Conservation (phyloP, 352 stramenopile genomes). For the Salisapilia sapeloensis region DNA sequence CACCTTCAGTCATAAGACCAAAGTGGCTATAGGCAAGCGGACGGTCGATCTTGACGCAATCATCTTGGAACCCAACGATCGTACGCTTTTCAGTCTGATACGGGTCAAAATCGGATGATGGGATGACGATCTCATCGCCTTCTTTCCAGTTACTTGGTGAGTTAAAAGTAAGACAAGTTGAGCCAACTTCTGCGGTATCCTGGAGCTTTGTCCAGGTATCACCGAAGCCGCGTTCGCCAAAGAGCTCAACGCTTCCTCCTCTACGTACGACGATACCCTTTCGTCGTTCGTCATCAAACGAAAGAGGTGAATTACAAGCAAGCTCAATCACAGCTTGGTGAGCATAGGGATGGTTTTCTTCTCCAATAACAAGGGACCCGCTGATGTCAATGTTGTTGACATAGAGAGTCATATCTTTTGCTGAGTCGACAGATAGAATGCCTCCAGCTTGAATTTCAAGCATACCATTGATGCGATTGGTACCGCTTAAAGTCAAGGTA, state of each 20-base stretch:
- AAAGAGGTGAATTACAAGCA: constrained; percentile 5
- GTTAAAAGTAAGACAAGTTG: constrained; percentile 8
- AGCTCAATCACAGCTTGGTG: constrained; percentile 19
- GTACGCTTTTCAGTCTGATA: constrained; percentile 17
- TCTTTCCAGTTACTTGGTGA: constrained; percentile 10
- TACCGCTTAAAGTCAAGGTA: constrained; percentile 10
- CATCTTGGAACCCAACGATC: constrained; percentile 7
- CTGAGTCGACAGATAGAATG: constrained; percentile 6
- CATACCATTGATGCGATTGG: constrained; percentile 9
- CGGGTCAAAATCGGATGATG: constrained; percentile 19
- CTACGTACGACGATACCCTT: constrained; percentile 18
- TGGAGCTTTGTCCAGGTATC: constrained; percentile 13
- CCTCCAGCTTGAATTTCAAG: constrained; percentile 7
- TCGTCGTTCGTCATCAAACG: constrained; percentile 11
- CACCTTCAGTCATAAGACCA: constrained; percentile 12
- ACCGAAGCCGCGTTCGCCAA: constrained; percentile 10
- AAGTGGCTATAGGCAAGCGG: constrained; percentile 21
- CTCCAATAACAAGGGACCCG: constrained; percentile 14
- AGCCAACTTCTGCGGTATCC: constrained; percentile 5
- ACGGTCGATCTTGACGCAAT: constrained; percentile 8
- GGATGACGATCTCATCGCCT: constrained; percentile 22
- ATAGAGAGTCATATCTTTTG: constrained; percentile 5
- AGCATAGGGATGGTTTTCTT: constrained; percentile 8
- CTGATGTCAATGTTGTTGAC: constrained; percentile 13
- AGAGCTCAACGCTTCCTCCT: constrained; percentile 10